A percentile compares a stretch with the other conserved stretches of the same genome.
Evolutionary conservation across 495 filamentous ascomycete genomes (phyloP).

Genomic region (Penicillium cinerascens): DNA sequence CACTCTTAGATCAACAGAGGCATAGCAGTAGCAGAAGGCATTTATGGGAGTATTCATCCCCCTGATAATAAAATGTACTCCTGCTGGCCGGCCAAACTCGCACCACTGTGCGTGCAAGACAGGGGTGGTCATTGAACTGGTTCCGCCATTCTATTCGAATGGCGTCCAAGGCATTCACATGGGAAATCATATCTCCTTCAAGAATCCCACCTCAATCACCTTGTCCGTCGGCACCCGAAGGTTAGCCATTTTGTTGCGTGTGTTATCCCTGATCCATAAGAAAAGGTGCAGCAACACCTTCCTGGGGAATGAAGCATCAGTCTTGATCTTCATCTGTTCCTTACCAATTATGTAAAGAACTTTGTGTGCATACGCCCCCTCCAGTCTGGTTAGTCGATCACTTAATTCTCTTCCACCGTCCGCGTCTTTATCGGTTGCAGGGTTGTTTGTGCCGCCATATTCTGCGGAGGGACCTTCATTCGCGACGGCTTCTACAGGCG

Average conservation of each 20-base stretch:
- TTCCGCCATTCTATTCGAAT: too few species aligned
- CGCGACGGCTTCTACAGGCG: too few species aligned
- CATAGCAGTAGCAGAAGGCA: conserved; percentile 31
- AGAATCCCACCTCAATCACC: conserved; percentile 66
- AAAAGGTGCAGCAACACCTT: conserved; percentile 52
- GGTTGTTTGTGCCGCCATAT: too few species aligned
- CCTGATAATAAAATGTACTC: conserved; percentile 30
- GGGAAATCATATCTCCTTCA: conserved; percentile 53
- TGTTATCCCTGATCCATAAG: conserved; percentile 69
- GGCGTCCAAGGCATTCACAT: too few species aligned
- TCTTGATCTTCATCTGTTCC: conserved; percentile 63
- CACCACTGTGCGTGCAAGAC: too few species aligned
- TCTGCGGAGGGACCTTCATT: too few species aligned
- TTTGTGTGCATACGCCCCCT: conserved; percentile 56
- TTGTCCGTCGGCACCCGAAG: conserved; percentile 57
- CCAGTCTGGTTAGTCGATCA: too few species aligned
- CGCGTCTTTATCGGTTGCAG: too few species aligned
- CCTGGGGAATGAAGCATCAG: too few species aligned
- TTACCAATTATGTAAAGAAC: conserved; percentile 70
- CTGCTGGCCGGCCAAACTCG: conserved; percentile 37
- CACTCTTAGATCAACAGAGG: conserved; percentile 34
- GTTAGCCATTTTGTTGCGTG: conserved; percentile 59
- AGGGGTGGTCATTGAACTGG: too few species aligned
- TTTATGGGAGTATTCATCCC: conserved; percentile 17
- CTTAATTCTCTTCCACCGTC: too few species aligned